A percentile compares a stretch with the other conserved stretches of the same genome.
phyloP scores from a whole-genome alignment of 352 stramenopile genomes.

The Phytophthora capsici region DNA sequence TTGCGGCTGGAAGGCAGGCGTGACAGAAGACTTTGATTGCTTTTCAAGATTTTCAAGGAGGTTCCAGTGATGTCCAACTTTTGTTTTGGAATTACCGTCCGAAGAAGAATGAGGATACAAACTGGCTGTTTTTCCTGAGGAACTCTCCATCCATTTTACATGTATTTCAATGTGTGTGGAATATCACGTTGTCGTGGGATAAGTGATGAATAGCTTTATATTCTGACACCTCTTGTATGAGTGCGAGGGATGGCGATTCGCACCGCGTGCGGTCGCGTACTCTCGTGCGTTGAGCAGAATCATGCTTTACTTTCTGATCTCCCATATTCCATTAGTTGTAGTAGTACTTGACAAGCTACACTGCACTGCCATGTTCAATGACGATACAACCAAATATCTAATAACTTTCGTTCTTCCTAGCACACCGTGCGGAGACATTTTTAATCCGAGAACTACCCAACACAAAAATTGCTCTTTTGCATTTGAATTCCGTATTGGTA shows the following conservation, averaged over 20 bases:
- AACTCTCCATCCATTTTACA: conserved; percentile 40
- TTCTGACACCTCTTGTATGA: conserved; percentile 94
- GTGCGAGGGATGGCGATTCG: conserved; percentile 52
- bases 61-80: conserved; percentile 85
- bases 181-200: conserved; percentile 19
- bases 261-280: conserved; percentile 68
- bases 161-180: conserved; percentile 16
- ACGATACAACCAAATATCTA: conserved; percentile 75
- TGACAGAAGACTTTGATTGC: too few relatives aligned
- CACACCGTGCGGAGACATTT: conserved; percentile 65
- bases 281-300: conserved; percentile 79
- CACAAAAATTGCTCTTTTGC: not conserved
- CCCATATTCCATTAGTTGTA: too few relatives aligned
- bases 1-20: conserved; percentile 16
- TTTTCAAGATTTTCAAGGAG: conserved; percentile 13
- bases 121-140: conserved; percentile 90
- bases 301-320: conserved; percentile 79
- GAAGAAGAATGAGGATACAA: conserved; percentile 84
- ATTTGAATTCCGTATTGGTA: too few relatives aligned
- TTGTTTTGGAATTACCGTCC: conserved; percentile 91
- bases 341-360: too few relatives aligned
- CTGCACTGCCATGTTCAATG: conserved; percentile 74
- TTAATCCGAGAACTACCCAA: conserved; percentile 58
- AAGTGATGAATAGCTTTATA: conserved; percentile 91
- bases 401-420: conserved; percentile 93